Conservation (phyloP, 768 basidiomycete genomes). For the Coprinopsis marcescibilis region DNA sequence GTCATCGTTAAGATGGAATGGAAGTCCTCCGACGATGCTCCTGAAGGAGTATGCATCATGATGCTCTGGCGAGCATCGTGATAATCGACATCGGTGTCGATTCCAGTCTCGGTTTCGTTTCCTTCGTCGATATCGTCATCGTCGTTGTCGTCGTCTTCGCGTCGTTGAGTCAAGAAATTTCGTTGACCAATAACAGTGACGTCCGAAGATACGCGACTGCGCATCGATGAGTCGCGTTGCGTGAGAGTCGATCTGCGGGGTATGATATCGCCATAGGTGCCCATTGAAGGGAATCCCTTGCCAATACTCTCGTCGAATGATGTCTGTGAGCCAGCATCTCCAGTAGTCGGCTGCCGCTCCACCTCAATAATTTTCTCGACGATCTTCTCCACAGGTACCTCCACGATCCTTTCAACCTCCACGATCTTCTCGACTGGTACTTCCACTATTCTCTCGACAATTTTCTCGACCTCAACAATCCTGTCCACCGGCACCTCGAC, state of each 20-base stretch:
- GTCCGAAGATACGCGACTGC: constrained; percentile 24
- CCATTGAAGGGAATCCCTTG: background rate
- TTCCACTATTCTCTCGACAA: background rate
- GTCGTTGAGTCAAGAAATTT: constrained; percentile 27
- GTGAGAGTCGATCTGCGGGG: no score
- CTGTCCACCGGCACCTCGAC: constrained; percentile 6
- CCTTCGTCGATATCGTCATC: constrained; percentile 25
- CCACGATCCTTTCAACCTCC: background rate
- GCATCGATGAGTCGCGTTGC: constrained; percentile 38
- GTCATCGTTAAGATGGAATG: constrained; percentile 69
- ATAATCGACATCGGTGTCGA: constrained; percentile 73
- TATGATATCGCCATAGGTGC: constrained; percentile 7
- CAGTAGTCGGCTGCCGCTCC: background rate
- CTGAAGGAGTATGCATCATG: constrained; percentile 57
- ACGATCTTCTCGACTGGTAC: constrained; percentile 2
- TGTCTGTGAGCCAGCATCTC: constrained; percentile 4
- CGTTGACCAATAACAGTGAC: constrained; percentile 31
- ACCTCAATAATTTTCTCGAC: constrained; percentile 18
- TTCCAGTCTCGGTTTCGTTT: constrained; percentile 52
- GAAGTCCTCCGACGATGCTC: constrained; percentile 64
- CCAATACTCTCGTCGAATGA: background rate
- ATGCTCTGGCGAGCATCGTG: constrained; percentile 72
- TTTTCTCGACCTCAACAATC: constrained; percentile 7
- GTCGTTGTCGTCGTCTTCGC: constrained; percentile 16
- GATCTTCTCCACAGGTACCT: constrained; percentile 5